These are phyloP conservation scores for Cladosporium sp. DNA, from an alignment of 2,329 filamentous ascomycete species.

Conservation along the genomic window DNA sequence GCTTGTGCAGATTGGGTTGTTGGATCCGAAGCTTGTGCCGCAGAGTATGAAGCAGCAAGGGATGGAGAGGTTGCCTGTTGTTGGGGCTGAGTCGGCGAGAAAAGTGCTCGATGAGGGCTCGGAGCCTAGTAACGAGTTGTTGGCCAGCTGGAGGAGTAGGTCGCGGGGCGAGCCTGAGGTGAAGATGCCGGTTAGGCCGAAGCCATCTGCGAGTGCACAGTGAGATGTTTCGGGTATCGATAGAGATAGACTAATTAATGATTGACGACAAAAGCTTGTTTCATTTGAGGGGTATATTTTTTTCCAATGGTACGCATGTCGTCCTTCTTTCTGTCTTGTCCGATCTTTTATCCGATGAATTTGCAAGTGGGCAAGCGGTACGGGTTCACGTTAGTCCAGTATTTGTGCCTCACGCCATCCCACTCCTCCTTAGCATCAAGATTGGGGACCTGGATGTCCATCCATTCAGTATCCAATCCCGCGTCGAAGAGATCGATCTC, in stretches of 20 bases:
- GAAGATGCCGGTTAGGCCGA: constrained; percentile 28
- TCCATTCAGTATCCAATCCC: constrained; percentile 87
- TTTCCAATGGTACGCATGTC: neutral
- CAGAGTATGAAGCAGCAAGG: constrained; percentile 45
- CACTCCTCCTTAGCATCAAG: constrained; percentile 75
- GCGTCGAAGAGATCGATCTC: constrained; percentile 90
- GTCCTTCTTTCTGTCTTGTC: neutral
- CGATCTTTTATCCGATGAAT: constrained; percentile 62
- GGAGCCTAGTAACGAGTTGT: constrained; percentile 45
- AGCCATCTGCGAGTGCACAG: constrained; percentile 26
- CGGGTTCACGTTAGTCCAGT: constrained; percentile 77
- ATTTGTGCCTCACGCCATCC: constrained; percentile 83
- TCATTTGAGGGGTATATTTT: constrained; percentile 12
- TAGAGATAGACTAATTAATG: neutral
- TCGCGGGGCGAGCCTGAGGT: constrained; percentile 22
- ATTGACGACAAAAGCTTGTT: neutral
- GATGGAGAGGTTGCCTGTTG: constrained; percentile 45
- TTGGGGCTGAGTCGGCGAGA: constrained; percentile 44
- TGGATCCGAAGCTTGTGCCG: constrained; percentile 58
- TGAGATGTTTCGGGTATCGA: constrained; percentile 11
- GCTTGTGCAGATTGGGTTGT: constrained; percentile 57
- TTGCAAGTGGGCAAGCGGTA: constrained; percentile 75
- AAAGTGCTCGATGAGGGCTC: constrained; percentile 30
- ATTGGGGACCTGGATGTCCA: constrained; percentile 72
- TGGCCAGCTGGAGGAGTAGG: constrained; percentile 39